These are phyloP conservation scores for Botrytis pseudocinerea DNA, from an alignment of 2,329 filamentous ascomycete genomes.

Conservation along the genomic window DNA sequence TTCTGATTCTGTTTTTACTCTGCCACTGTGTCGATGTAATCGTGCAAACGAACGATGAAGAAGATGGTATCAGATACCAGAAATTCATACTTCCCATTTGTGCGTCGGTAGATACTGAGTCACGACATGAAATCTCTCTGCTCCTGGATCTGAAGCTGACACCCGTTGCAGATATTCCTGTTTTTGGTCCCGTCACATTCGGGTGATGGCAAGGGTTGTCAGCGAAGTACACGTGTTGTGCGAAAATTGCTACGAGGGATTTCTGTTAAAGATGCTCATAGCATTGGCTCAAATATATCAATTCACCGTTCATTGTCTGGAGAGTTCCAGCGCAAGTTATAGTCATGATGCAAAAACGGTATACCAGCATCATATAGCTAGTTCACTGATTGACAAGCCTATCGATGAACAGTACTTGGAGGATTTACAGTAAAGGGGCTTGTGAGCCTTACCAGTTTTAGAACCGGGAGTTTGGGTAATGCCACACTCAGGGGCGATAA, in stretches of 20 bases:
- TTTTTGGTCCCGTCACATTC: too few relatives aligned
- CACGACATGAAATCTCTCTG: too few relatives aligned
- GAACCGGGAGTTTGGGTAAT: background rate
- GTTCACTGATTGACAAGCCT: background rate
- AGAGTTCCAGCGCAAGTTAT: too few relatives aligned
- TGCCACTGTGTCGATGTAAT: background rate
- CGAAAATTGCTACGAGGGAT: too few relatives aligned
- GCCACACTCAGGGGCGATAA: background rate
- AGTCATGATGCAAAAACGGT: too few relatives aligned
- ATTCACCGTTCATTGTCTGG: too few relatives aligned
- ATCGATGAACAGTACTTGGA: background rate
- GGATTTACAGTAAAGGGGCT: background rate
- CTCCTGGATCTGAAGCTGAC: too few relatives aligned
- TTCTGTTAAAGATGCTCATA: too few relatives aligned
- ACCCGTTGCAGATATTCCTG: too few relatives aligned
- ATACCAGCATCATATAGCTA: background rate
- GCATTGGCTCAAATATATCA: too few relatives aligned
- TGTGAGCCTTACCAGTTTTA: background rate
- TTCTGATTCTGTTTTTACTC: background rate
- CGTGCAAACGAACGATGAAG: background rate
- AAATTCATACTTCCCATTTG: background rate
- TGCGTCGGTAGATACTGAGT: background rate
- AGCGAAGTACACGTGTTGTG: too few relatives aligned
- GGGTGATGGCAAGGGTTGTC: too few relatives aligned
- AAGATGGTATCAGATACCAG: background rate